phyloP scores from a whole-genome alignment of 345 rosid genomes.

The Brassica carinata region DNA sequence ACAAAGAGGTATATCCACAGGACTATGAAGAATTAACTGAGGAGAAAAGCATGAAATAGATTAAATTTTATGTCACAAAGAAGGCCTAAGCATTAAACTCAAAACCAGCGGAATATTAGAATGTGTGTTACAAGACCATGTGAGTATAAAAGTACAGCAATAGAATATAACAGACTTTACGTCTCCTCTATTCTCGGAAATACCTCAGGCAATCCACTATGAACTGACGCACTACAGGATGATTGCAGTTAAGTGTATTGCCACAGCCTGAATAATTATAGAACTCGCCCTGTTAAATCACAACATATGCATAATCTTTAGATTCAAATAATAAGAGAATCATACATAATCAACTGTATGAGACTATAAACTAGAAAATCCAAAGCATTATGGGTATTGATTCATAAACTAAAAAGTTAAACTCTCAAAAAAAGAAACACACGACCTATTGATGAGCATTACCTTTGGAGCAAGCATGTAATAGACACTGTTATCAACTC shows the following conservation, averaged over 20 bases:
- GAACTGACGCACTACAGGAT: conserved; percentile 92
- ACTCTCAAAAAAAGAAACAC: not conserved
- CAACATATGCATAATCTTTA: conserved; percentile 12
- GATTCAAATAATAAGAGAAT: not conserved
- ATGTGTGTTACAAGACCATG: not conserved
- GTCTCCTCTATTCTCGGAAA: conserved; percentile 6
- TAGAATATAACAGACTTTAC: conserved; percentile 8
- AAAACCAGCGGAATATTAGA: not conserved
- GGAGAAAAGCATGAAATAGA: not conserved
- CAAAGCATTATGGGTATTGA: not conserved
- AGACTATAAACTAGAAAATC: conserved; percentile 18
- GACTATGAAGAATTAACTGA: conserved; percentile 8
- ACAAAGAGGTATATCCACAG: conserved; percentile 18
- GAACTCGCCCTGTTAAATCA: conserved; percentile 77
- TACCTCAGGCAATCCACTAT: conserved; percentile 91
- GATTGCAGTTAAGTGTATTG: conserved; percentile 96
- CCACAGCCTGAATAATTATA: conserved; percentile 99
- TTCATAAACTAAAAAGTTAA: conserved; percentile 4
- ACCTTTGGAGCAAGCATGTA: conserved; percentile 99
- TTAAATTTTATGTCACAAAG: conserved; percentile 10
- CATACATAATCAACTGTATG: not conserved
- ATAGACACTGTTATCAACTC: conserved; percentile 88
- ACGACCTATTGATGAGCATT: conserved; percentile 28
- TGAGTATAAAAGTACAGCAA: not conserved
- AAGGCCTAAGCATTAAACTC: not conserved